Percentiles rank a stretch among this genome's conserved stretches.
phyloP scores from a whole-genome alignment of 2,329 filamentous ascomycete genomes.

The Cladobotryum mycophilum region DNA sequence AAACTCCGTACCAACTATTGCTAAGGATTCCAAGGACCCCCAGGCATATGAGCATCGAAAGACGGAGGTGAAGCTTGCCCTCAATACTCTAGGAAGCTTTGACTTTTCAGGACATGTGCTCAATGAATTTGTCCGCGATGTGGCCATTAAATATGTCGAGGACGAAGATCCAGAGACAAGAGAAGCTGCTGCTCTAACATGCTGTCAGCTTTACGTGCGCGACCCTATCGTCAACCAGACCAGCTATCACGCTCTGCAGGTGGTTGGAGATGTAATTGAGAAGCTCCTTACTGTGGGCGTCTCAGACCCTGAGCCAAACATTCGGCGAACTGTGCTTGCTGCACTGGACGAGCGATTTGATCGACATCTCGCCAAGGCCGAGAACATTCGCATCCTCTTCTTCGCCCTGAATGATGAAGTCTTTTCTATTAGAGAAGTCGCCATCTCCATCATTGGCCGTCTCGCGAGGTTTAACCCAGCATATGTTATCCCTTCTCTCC shows the following conservation, averaged over 20 bases:
- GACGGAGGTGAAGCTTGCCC: slow-evolving; percentile 81
- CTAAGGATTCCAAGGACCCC: slow-evolving; percentile 80
- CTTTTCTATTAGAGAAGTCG: slow-evolving; percentile 86
- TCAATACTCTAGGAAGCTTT: slow-evolving; percentile 96
- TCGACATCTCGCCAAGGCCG: slow-evolving; percentile 90
- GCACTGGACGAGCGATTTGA: slow-evolving; percentile 93
- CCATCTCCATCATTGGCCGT: slow-evolving; percentile 93
- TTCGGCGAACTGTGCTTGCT: slow-evolving; percentile 78
- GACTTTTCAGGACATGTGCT: slow-evolving; percentile 89
- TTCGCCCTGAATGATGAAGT: slow-evolving; percentile 93
- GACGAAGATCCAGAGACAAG: slow-evolving; percentile 91
- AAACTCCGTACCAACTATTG: slow-evolving; percentile 72
- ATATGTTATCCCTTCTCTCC: slow-evolving; percentile 91
- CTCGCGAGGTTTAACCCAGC: slow-evolving; percentile 88
- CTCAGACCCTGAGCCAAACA: slow-evolving; percentile 83
- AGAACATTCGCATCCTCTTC: slow-evolving; percentile 94
- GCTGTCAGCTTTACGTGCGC: slow-evolving; percentile 93
- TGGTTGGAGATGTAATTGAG: slow-evolving; percentile 96
- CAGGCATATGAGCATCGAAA: slow-evolving; percentile 75
- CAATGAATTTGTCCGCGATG: slow-evolving; percentile 97
- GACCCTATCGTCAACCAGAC: slow-evolving; percentile 98
- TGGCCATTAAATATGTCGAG: slow-evolving; percentile 96
- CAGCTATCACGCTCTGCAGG: slow-evolving; percentile 91
- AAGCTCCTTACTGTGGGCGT: slow-evolving; percentile 92
- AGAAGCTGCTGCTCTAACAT: slow-evolving; percentile 90